Percentiles rank a stretch among this genome's conserved stretches.
Evolutionary conservation across 306 rosid species (phyloP).

Genomic region (Echinosophora koreensis): DNA sequence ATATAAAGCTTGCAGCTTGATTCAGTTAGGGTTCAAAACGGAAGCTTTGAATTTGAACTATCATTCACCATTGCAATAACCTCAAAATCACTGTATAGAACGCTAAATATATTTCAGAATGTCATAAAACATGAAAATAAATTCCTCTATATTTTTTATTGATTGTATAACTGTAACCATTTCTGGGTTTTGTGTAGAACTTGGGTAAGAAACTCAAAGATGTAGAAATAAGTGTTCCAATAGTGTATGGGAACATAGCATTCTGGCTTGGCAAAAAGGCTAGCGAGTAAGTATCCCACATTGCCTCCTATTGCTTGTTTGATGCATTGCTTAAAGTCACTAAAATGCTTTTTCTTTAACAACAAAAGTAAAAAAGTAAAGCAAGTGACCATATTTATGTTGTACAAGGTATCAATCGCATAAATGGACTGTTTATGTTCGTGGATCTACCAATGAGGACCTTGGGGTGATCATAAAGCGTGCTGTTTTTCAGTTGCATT

Average conservation of each 20-base stretch:
- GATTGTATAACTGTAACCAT: constrained; percentile 38
- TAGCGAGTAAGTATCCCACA: constrained; percentile 71
- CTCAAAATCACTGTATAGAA: constrained; percentile 16
- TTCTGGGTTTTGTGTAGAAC: constrained; percentile 62
- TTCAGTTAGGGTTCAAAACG: constrained; percentile 33
- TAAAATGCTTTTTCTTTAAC: constrained; percentile 1
- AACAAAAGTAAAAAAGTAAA: background rate
- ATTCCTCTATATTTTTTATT: constrained; percentile 23
- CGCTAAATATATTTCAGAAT: constrained; percentile 19
- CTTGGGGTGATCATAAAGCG: constrained; percentile 69
- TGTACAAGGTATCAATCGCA: constrained; percentile 75
- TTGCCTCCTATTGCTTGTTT: constrained; percentile 38
- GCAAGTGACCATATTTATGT: constrained; percentile 38
- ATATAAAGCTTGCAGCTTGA: constrained; percentile 44
- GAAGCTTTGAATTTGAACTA: constrained; percentile 26
- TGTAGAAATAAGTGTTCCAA: constrained; percentile 77
- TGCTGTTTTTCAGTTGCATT: constrained; percentile 83
- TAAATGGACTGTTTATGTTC: constrained; percentile 85
- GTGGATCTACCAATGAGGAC: constrained; percentile 82
- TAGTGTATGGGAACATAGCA: constrained; percentile 80
- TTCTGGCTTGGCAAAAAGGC: constrained; percentile 96
- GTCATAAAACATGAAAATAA: constrained; percentile 3
- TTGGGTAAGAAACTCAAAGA: constrained; percentile 71
- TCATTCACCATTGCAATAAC: background rate
- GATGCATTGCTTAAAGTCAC: constrained; percentile 41